These are phyloP conservation scores for Clavulina sp. DNA, from an alignment of 768 basidiomycete genomes.

Conservation along the genomic window DNA sequence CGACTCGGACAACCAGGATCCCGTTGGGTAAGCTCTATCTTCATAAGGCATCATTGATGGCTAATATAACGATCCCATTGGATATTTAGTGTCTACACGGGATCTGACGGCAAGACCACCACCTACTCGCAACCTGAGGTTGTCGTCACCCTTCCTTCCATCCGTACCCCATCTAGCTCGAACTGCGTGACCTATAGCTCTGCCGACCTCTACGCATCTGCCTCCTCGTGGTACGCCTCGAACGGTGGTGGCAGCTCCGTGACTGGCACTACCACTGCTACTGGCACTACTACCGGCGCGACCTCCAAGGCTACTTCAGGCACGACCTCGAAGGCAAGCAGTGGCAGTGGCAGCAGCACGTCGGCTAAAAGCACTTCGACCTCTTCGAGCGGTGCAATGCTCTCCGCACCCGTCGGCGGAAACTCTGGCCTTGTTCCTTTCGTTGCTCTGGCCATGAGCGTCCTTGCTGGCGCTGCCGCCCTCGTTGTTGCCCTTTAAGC, in stretches of 20 bases:
- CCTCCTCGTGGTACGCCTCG: not conserved
- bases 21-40: constrained; percentile 8
- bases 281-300: not conserved
- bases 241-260: not conserved
- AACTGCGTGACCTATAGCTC: constrained; percentile 14
- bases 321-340: too few relatives aligned
- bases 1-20: constrained; percentile 14
- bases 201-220: constrained; percentile 5
- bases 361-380: not conserved
- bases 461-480: not conserved
- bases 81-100: constrained; percentile 11
- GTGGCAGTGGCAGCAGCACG: not conserved
- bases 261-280: not conserved
- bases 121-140: constrained; percentile 15
- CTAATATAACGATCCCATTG: not conserved
- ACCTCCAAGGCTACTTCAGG: not conserved
- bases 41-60: not conserved
- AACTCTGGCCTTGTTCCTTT: not conserved
- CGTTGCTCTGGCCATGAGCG: not conserved
- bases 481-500: not conserved
- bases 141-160: not conserved
- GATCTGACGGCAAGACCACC: constrained; percentile 11
- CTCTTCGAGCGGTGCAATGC: not conserved
- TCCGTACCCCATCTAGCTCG: constrained; percentile 15
- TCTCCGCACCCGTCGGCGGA: not conserved